Conservation (phyloP, 148 eudicot genomes). For the Fagopyrum tataricum region DNA sequence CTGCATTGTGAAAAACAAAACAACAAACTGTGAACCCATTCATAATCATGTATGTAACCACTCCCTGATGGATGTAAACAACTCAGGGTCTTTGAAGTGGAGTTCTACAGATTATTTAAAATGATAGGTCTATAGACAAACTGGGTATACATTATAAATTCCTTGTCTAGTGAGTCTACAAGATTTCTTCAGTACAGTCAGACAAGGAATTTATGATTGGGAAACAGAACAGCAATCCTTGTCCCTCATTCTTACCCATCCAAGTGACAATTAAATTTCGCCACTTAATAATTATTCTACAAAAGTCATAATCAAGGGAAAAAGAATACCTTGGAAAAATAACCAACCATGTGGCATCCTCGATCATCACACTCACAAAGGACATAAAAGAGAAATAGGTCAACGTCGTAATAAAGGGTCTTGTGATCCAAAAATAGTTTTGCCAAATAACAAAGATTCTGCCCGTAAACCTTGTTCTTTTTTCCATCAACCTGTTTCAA, state of each 20-base stretch:
- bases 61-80: conserved; percentile 2
- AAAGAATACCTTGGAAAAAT: conserved; percentile 78
- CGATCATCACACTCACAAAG: conserved; percentile 98
- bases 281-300: not conserved
- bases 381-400: conserved; percentile 82
- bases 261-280: too few species aligned
- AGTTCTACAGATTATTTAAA: not conserved
- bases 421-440: conserved; percentile 96
- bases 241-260: not conserved
- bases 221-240: not conserved
- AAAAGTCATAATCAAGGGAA: not conserved
- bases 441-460: conserved; percentile 92
- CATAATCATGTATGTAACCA: not conserved
- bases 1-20: conserved; percentile 33
- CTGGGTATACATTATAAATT: not conserved
- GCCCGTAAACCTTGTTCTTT: conserved; percentile 97
- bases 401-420: conserved; percentile 95
- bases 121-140: not conserved
- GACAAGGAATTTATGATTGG: not conserved
- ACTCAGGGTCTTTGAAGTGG: not conserved
- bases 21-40: not conserved
- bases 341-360: conserved; percentile 99
- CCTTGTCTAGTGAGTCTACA: not conserved
- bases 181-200: not conserved
- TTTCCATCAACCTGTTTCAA: conserved; percentile 86